phyloP scores from a whole-genome alignment of 805 yeast genomes.

The Brettanomyces sp. region DNA sequence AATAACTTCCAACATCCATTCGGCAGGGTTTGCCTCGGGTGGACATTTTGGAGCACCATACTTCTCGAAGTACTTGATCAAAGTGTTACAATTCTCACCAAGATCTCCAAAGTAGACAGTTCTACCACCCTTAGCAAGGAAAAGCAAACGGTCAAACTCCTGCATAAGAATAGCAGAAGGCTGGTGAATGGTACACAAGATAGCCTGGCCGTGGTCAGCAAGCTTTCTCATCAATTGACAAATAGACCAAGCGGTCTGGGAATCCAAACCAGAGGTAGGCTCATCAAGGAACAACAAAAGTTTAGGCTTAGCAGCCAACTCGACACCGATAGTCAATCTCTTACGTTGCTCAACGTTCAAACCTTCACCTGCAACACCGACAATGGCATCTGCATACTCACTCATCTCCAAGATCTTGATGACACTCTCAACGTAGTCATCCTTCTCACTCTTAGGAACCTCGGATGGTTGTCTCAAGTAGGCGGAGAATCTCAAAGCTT shows the following conservation, averaged over 20 bases:
- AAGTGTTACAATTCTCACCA: constrained; percentile 44
- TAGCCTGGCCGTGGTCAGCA: constrained; percentile 45
- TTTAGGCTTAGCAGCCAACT: constrained; percentile 46
- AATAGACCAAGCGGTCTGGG: constrained; percentile 54
- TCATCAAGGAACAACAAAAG: constrained; percentile 48
- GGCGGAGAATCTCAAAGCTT: constrained; percentile 44
- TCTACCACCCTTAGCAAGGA: constrained; percentile 61
- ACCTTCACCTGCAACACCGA: constrained; percentile 41
- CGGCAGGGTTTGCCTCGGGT: constrained; percentile 68
- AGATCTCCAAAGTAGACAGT: constrained; percentile 71
- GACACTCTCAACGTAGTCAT: constrained; percentile 42
- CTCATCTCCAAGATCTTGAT: constrained; percentile 42
- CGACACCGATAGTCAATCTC: constrained; percentile 47
- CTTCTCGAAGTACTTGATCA: constrained; percentile 57
- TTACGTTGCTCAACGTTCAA: constrained; percentile 48
- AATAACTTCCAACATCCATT: constrained; percentile 84
- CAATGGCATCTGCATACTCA: constrained; percentile 46
- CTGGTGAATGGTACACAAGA: constrained; percentile 70
- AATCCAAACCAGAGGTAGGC: constrained; percentile 53
- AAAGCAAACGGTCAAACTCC: constrained; percentile 68
- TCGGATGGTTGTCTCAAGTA: constrained; percentile 34
- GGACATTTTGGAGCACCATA: constrained; percentile 65
- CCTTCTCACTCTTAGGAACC: constrained; percentile 34
- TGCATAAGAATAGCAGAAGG: constrained; percentile 74
- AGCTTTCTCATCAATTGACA: constrained; percentile 42